Evolutionary conservation across 2,329 filamentous ascomycete species (phyloP).

Genomic region (Emergomyces orientalis): DNA sequence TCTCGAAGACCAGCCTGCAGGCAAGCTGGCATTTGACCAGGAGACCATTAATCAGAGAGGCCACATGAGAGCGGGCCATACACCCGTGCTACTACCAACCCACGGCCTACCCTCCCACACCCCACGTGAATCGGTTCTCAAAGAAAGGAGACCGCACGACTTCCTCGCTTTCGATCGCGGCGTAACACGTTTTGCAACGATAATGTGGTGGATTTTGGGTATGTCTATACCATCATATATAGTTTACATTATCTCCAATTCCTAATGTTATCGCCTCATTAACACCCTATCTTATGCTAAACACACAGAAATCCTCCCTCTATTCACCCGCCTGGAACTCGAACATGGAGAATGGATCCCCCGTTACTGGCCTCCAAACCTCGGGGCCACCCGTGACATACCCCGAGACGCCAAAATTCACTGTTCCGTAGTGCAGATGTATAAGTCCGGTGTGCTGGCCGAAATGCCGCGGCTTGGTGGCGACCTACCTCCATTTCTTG

Average conservation of each 20-base stretch:
- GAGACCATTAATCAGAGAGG: conserved; percentile 14
- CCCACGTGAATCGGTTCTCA: conserved; percentile 3
- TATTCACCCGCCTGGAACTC: conserved; percentile 30
- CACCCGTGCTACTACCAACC: conserved; percentile 1
- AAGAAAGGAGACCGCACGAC: conserved; percentile 23
- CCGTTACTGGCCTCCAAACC: conserved; percentile 28
- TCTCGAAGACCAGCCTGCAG: conserved; percentile 18
- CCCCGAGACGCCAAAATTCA: conserved; percentile 26
- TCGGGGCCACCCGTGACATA: conserved; percentile 27
- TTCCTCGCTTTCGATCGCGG: conserved; percentile 26
- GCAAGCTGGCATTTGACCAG: conserved; percentile 19
- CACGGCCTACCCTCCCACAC: background rate
- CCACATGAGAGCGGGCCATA: conserved; percentile 13
- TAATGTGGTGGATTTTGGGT: conserved; percentile 31
- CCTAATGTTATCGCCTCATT: too few relatives aligned
- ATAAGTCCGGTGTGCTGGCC: conserved; percentile 19
- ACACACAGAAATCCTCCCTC: conserved; percentile 27
- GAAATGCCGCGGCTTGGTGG: conserved; percentile 18
- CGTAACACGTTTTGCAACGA: conserved; percentile 18
- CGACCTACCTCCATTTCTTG: conserved; percentile 15
- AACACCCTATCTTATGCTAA: conserved; percentile 3
- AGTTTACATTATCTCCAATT: background rate
- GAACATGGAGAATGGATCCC: conserved; percentile 29
- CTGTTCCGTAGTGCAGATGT: conserved; percentile 23
- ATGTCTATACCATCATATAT: conserved; percentile 1